Evolutionary conservation across 1,139 yeast species (phyloP), one percentile per base, ranked within the genome.

Genomic region (Barnettozyma hawaiiensis): DNA sequence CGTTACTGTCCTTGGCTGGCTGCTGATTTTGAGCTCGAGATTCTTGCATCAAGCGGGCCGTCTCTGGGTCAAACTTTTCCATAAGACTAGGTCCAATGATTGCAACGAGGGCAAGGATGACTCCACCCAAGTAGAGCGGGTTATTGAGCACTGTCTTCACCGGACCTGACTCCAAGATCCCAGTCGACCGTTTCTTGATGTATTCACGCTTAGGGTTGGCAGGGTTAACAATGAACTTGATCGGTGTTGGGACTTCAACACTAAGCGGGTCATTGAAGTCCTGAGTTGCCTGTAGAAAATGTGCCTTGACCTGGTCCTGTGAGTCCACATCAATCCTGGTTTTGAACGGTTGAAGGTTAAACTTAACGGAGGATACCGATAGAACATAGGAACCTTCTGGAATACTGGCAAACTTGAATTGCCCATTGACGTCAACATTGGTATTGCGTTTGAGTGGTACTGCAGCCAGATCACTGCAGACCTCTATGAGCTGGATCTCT

Each of bases 41-140:
- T 40, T 59, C 63, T 31, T 58, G 60, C 44, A 66, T 51, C 12
- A 57, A 50, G 40, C 57, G 50, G 4, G 66, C 65, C 10, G 65
- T 61, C 35, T 64, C 70, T 28, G 70, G 70, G 45, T 67, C 71
- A 27, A 67, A 46, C 42, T 59, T 63, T 47, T 64, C 69, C 20
- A 66, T 37, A 1, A 66, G 22, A 34, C 56, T 47, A 14, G 72
- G 71, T 45, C 61, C 57, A 2, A 52, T 38, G 21, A 59, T 41
- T 15, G 60, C 38, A 18, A 55, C 44, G 2, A 66, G 19, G 4
- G 51, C 47, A 3, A 65, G 45, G 1, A 63, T 42, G 7, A 54
- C 58, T 22, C 58, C 61, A 5, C 60, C 61, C 16, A 64, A 45
- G 46, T 66, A 67, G 59, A 66, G 57, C 35, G 65, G 67, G 23